Base-by-base conservation (phyloP, 805 yeast species). In the Ogataea neopini region DNA sequence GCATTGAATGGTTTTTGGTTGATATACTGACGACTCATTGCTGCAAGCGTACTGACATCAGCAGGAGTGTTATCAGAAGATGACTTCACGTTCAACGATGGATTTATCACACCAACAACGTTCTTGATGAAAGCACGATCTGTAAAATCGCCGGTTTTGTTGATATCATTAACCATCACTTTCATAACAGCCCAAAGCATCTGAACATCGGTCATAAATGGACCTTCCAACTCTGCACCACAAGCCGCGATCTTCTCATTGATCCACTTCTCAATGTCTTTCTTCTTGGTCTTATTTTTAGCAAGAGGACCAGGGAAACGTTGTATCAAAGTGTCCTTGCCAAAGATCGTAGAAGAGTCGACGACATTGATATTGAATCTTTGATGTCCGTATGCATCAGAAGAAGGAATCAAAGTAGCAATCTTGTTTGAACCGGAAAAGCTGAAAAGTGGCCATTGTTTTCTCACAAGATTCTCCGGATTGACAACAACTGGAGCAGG, bases 371-470 rank as follows among this genome's bases (percentile, higher is more conserved):
- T 57, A 2, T 56, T 56, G 15, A 62, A 58, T 33, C 57, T 56
- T 9, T 64, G 59, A 41, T 58, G 63, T 11, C 67, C 68, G 49
- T 63, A 69, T n/a, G 68, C 66, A 55, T 64, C 61, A 29, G 69
- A 64, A 1, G 68, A 54, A 6, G 83, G 80, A 37, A 79, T 59
- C 47, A 75, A 70, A 30, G 71, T 70, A 3, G 76, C 74, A 15
- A 77, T 58, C 39, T 70, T 74, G 6, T 68, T 64, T 2, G 80
- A 71, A 17, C 67, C 68, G 22, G 80, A 71, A 86, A 94, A 89
- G 48, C 76, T 73, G 61, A 88, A 85, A 28, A 89, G 61, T 0
- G 96, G 96, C 66, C 85, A 86, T 60, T 87, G 96, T 45, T 86
- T 73, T 40, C 69, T 66, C 19, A 73, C 64, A 43, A 84, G 63